Conservation (phyloP, 2,329 filamentous ascomycete genomes). For the Bipolaris bicolor region DNA sequence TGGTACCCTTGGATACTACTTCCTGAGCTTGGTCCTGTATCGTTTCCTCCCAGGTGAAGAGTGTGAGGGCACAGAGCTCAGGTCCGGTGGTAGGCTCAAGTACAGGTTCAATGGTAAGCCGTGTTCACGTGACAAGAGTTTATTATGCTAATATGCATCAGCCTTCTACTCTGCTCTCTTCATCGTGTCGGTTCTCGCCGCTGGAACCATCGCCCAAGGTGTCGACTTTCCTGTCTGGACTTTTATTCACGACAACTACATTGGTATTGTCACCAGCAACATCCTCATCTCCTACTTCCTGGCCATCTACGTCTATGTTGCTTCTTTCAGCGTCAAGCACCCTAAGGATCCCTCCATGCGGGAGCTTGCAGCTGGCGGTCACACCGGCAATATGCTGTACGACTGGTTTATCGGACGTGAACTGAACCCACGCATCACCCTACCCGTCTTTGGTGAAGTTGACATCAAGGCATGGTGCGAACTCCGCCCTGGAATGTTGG, state of each 20-base stretch:
- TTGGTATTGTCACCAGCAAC: conserved; percentile 84
- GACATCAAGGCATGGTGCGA: conserved; percentile 93
- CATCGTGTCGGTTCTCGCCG: conserved; percentile 72
- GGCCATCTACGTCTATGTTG: conserved; percentile 79
- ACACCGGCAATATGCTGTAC: conserved; percentile 84
- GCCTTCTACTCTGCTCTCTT: conserved; percentile 77
- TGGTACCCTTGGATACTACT: conserved; percentile 79
- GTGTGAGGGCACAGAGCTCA: conserved; percentile 72
- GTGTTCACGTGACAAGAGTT: conserved; percentile 10
- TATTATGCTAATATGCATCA: conserved; percentile 47
- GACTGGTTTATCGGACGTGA: conserved; percentile 98
- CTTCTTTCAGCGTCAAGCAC: conserved; percentile 78
- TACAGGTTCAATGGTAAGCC: conserved; percentile 72
- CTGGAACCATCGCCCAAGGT: conserved; percentile 77
- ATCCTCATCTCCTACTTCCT: conserved; percentile 75
- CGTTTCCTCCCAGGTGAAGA: conserved; percentile 76
- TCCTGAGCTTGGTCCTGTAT: conserved; percentile 76
- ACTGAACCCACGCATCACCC: conserved; percentile 81
- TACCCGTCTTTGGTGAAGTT: conserved; percentile 81
- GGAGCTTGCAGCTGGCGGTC: conserved; percentile 80
- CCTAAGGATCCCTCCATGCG: conserved; percentile 73
- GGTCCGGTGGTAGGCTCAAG: conserved; percentile 74
- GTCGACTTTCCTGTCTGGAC: conserved; percentile 87
- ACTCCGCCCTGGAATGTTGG: conserved; percentile 87
- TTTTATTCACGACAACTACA: conserved; percentile 89